These are phyloP conservation scores for Cunninghamia lanceolata DNA, from an alignment of 75 land plant genomes.

Conservation along the genomic window DNA sequence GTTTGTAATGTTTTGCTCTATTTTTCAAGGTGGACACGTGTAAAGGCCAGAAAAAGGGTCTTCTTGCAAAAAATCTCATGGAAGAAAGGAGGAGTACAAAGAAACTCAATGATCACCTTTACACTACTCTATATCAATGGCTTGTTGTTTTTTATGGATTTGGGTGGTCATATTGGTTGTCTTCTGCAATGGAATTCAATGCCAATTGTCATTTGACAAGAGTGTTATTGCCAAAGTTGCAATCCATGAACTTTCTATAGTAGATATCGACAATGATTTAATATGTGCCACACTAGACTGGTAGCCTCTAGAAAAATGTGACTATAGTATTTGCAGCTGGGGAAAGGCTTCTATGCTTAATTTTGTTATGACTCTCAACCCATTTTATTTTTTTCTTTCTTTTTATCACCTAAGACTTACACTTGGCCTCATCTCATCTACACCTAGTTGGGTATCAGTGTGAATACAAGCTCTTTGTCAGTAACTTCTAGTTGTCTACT, in stretches of 20 bases:
- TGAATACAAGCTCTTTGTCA: background rate
- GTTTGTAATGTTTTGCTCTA: no score
- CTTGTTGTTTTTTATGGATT: background rate
- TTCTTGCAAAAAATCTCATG: no score
- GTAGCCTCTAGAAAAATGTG: slow-evolving; percentile 92
- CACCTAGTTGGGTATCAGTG: background rate
- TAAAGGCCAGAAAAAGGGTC: no score
- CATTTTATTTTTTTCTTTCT: background rate
- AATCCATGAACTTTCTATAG: slow-evolving; percentile 31
- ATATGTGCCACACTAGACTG: slow-evolving; percentile 92
- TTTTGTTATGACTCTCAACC: slow-evolving; percentile 40
- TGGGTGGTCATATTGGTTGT: background rate
- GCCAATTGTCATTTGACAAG: background rate
- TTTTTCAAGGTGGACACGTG: no score
- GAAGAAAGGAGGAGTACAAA: no score
- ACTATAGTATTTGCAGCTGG: slow-evolving; percentile 88
- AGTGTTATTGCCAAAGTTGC: slow-evolving; percentile 5
- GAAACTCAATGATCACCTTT: no score
- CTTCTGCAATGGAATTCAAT: background rate
- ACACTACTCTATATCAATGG: background rate
- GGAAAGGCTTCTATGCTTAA: slow-evolving; percentile 72
- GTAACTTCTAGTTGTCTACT: background rate
- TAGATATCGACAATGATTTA: slow-evolving; percentile 40
- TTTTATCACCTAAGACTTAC: background rate
- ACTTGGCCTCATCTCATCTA: background rate